Base-by-base conservation (phyloP, 352 stramenopile genomes). In the Bremia lactucae region DNA sequence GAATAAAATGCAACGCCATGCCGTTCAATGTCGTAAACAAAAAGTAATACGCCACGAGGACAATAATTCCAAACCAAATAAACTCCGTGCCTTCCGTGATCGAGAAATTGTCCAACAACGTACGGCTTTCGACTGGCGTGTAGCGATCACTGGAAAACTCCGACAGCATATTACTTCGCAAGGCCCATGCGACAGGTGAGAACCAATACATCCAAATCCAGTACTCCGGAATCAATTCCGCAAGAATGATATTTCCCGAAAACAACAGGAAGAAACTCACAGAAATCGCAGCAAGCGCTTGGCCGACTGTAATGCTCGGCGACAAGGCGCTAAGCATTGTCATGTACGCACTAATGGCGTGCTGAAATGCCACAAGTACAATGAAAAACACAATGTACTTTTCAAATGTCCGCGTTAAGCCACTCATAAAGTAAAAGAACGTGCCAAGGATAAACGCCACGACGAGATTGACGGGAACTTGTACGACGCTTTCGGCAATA, bases 361-460 rank as follows among this genome's bases (percentile, higher is more conserved):
- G 72, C 51, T 81, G 63, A 64, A 94, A 96, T 0, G 50, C 55
- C 22, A 93, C 55, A 9, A 94, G 48, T 24, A 94, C 72, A 1
- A 74, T 42, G 42, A 87, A 60, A 36, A 81, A 95, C 14, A 86
- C 67, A 31, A 94, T 66, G 52, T 76, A 94, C 44, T 79, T 77
- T 31, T 64, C 48, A 24, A 81, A 73, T 23, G 69, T 62, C 0
- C 43, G 42, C 3, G 59, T 71, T 25, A 96, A 54, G 0, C 82
- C 83, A 52, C 87, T 87, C 72, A 95, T 91, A 46, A 84, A 96
- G 62, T 96, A 96, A 49, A 82, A 77, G 53, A 77, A 68, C 10
- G 83, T 71, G 52, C 85, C 67, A 5, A 73, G 24, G n/a, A 77
- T 47, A 19, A 77, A 67, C 20, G 65, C 55, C 0, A 80, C 85